Percentiles rank a stretch among this genome's conserved stretches.
phyloP scores from a whole-genome alignment of 805 yeast genomes.

The Kluyveromyces dobzhanskii region DNA sequence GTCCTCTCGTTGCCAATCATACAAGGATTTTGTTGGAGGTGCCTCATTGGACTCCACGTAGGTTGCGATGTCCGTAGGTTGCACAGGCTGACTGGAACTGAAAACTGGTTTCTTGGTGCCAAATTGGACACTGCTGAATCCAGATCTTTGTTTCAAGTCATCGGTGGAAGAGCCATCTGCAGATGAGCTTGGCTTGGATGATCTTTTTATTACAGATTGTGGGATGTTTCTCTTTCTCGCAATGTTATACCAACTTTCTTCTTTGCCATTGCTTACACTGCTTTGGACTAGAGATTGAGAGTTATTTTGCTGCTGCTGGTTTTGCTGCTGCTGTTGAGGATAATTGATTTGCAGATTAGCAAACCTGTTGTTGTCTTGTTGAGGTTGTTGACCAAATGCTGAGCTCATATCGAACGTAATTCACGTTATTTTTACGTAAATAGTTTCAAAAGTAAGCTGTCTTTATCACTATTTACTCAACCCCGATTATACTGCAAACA shows the following conservation, averaged over 20 bases:
- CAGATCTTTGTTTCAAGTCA: conserved; percentile 21
- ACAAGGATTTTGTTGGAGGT: conserved; percentile 34
- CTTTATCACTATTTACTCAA: too few relatives aligned
- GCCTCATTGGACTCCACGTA: conserved; percentile 32
- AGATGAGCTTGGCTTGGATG: conserved; percentile 17
- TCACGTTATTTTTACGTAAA: too few relatives aligned
- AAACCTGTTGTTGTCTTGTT: conserved; percentile 12
- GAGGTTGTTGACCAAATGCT: conserved; percentile 10
- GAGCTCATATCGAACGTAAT: too few relatives aligned
- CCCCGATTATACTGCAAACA: too few relatives aligned
- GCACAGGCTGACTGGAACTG: conserved; percentile 2
- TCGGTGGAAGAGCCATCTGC: conserved; percentile 13
- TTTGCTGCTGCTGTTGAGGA: conserved; percentile 18
- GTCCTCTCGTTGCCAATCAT: conserved; percentile 36
- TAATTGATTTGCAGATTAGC: conserved; percentile 17
- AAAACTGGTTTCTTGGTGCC: conserved; percentile 27
- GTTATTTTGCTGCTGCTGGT: conserved; percentile 23
- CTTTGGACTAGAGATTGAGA: conserved; percentile 4
- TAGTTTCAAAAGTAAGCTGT: too few relatives aligned
- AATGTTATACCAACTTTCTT: conserved; percentile 33
- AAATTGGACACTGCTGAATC: conserved; percentile 32
- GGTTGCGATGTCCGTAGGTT: conserved; percentile 7
- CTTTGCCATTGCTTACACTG: conserved; percentile 26
- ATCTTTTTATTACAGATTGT: conserved; percentile 37
- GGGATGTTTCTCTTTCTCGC: conserved; percentile 43